Evolutionary conservation across 768 basidiomycete genomes (phyloP).

Genomic region (Mycena filopes): DNA sequence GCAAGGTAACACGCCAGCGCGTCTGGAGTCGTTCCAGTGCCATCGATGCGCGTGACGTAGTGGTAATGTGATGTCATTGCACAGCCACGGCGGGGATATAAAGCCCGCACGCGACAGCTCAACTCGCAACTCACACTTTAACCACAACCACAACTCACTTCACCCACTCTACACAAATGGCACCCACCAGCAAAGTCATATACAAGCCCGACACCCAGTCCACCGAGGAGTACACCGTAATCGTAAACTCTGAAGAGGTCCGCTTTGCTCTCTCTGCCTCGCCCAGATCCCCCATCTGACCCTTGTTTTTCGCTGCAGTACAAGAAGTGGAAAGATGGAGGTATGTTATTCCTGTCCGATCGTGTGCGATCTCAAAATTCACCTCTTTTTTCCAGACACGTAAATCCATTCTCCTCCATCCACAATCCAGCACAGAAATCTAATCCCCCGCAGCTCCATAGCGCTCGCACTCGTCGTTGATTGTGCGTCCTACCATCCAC

Average conservation of each 20-base stretch:
- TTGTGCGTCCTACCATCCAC: constrained; percentile 57
- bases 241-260: constrained; percentile 76
- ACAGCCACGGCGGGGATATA: no score
- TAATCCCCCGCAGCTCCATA: constrained; percentile 61
- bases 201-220: constrained; percentile 74
- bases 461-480: constrained; percentile 84
- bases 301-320: constrained; percentile 53
- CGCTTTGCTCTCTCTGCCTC: neutral
- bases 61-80: no score
- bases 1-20: no score
- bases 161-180: constrained; percentile 44
- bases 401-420: constrained; percentile 50
- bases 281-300: constrained; percentile 20
- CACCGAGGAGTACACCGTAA: constrained; percentile 76
- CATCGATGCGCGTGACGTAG: no score
- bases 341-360: constrained; percentile 52
- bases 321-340: constrained; percentile 84
- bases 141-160: no score
- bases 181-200: constrained; percentile 71
- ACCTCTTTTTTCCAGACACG: constrained; percentile 64
- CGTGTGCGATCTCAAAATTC: constrained; percentile 32
- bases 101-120: no score
- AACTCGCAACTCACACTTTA: no score
- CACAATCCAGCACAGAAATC: constrained; percentile 9
- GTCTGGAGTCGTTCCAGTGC: no score